Conservation (phyloP, 2,329 filamentous ascomycete species). For the Atkinsonella hypoxylon region DNA sequence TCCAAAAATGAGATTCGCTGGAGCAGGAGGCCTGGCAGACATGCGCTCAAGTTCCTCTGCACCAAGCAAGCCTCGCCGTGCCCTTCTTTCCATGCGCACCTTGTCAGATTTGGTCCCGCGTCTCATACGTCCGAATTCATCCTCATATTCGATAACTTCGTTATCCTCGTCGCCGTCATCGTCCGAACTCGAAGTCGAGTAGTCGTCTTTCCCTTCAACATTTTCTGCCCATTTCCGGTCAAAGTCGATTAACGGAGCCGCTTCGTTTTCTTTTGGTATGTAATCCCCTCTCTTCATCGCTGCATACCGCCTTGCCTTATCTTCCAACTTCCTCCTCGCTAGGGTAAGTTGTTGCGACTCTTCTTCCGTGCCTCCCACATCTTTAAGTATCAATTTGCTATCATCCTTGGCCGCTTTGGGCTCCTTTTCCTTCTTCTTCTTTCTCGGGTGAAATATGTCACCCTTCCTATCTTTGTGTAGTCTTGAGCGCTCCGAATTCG, state of each 20-base stretch:
- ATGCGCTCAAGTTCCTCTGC: conserved; percentile 54
- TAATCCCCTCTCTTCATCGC: conserved; percentile 86
- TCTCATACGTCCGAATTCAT: conserved; percentile 83
- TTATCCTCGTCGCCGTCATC: conserved; percentile 32
- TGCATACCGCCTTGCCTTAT: conserved; percentile 79
- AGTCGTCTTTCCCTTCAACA: conserved; percentile 45
- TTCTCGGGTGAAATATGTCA: conserved; percentile 31
- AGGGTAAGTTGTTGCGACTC: conserved; percentile 58
- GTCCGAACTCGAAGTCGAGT: conserved; percentile 32
- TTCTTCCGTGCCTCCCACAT: conserved; percentile 43
- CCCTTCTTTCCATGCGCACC: conserved; percentile 46
- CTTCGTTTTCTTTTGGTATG: conserved; percentile 51
- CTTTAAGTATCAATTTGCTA: conserved; percentile 37
- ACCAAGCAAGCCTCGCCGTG: conserved; percentile 36
- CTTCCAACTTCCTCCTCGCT: conserved; percentile 71
- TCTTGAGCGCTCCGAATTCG: conserved; percentile 32
- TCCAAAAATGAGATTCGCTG: conserved; percentile 66
- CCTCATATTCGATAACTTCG: conserved; percentile 73
- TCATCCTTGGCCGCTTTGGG: conserved; percentile 33
- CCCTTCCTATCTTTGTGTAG: conserved; percentile 31
- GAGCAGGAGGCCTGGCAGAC: conserved; percentile 54
- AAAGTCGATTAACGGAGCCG: conserved; percentile 74
- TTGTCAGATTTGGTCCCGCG: conserved; percentile 59
- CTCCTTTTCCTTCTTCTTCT: conserved; percentile 16
- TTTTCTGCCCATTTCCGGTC: conserved; percentile 87